Evolutionary conservation across 345 rosid genomes (phyloP), one percentile per base, ranked within the genome.

Genomic region (Turritis glabra): DNA sequence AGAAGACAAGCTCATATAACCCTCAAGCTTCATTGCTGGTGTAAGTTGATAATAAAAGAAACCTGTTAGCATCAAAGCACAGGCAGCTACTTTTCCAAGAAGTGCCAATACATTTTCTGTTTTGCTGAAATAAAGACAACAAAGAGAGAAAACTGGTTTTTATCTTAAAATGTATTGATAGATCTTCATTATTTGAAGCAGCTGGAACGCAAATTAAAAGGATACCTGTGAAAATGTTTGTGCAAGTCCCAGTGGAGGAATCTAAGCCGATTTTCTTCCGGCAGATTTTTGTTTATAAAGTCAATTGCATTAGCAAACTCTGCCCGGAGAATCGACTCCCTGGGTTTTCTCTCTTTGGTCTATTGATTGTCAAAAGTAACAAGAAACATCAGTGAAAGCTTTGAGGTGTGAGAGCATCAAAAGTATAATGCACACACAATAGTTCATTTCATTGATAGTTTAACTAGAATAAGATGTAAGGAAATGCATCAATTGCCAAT

Each of bases 281-380:
- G 80, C 59, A 90, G 82, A 86, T 81, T 91, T 79, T 90, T 92
- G 80, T 96, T 96, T 67, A 96, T 89, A 74, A 78, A 86, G 75
- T 87, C 97, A 75, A 96, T 89, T 55, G 99, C 99, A 88, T 82
- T 89, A 62, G 97, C 99, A 82, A 96, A 96, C 86, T 96, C 99
- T 57, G 86, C 78, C 72, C 98, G 86, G 40, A 95, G 94, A 82
- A 90, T 95, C 7, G 94, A 90, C 77, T 95, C 99, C 67, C 99
- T 87, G 40, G 99, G 99, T 85, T 29, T 79, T 64, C 73, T 79
- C 73, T 79, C 82, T 41, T 79, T 75, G 17, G 79, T 79, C 82
- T 79, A 53, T 54, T 14, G 59, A 25, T 56, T 62, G 57, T 64
- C 66, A 57, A 54, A 58, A 33, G 32, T 11, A 61, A 41, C 61